phyloP scores from a whole-genome alignment of 2,329 filamentous ascomycete genomes.

The Pestalotiopsis sp. region DNA sequence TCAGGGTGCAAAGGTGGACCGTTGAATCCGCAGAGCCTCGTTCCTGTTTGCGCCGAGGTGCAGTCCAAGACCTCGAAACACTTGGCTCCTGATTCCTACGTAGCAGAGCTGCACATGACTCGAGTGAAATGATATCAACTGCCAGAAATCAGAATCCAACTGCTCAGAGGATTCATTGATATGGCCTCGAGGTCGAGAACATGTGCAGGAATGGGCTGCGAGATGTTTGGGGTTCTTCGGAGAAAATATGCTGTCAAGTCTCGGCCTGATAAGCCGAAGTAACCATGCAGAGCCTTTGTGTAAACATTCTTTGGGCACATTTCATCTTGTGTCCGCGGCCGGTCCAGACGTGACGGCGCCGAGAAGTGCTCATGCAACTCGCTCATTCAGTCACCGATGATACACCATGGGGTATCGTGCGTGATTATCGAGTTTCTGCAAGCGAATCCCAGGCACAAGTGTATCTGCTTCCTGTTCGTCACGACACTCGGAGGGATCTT shows the following conservation, averaged over 20 bases:
- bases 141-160: conserved; percentile 76
- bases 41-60: conserved; percentile 38
- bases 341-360: conserved; percentile 74
- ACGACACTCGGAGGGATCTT: conserved; percentile 73
- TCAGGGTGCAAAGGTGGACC: conserved; percentile 18
- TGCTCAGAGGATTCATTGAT: conserved; percentile 58
- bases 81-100: conserved; percentile 71
- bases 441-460: conserved; percentile 46
- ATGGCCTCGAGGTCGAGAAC: conserved; percentile 68
- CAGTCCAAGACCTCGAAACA: conserved; percentile 82
- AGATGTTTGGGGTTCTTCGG: conserved; percentile 73
- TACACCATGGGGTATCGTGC: conserved; percentile 69
- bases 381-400: conserved; percentile 77
- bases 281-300: neutral
- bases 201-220: conserved; percentile 71
- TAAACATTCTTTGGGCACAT: conserved; percentile 16
- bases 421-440: conserved; percentile 72
- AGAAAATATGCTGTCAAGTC: conserved; percentile 68
- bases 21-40: conserved; percentile 16
- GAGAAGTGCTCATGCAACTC: conserved; percentile 72
- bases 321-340: conserved; percentile 58
- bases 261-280: neutral
- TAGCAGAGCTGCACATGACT: conserved; percentile 78
- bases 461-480: conserved; percentile 45
- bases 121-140: conserved; percentile 75